Percentiles rank a stretch among this genome's conserved stretches.
These are phyloP conservation scores for Zymoseptoria passerinii DNA, from an alignment of 2,329 filamentous ascomycete species.

Conservation along the genomic window DNA sequence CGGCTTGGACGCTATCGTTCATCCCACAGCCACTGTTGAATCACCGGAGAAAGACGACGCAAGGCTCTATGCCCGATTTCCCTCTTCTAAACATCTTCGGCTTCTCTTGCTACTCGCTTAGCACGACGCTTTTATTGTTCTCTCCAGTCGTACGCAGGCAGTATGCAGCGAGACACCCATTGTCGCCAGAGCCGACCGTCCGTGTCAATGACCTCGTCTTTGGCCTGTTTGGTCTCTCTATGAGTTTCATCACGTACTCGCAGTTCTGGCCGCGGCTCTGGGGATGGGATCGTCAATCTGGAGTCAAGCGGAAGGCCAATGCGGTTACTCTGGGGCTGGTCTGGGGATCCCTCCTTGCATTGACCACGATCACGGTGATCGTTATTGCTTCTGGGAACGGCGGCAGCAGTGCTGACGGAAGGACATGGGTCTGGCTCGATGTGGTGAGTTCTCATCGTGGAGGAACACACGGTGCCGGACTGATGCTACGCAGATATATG, in stretches of 20 bases:
- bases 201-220: constrained; percentile 86
- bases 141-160: constrained; percentile 68
- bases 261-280: constrained; percentile 68
- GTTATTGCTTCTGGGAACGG: constrained; percentile 40
- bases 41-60: constrained; percentile 64
- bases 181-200: constrained; percentile 70
- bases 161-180: constrained; percentile 71
- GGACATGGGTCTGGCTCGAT: constrained; percentile 56
- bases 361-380: constrained; percentile 41
- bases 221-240: constrained; percentile 67
- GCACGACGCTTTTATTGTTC: constrained; percentile 67
- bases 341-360: constrained; percentile 56
- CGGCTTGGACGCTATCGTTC: constrained; percentile 68
- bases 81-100: constrained; percentile 66
- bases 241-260: constrained; percentile 64
- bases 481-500: constrained; percentile 44
- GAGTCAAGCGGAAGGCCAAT: constrained; percentile 46
- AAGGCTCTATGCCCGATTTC: constrained; percentile 81
- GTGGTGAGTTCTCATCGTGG: constrained; percentile 39
- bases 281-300: constrained; percentile 56
- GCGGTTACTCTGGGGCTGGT: constrained; percentile 60
- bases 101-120: constrained; percentile 64
- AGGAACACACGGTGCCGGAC: constrained; percentile 31
- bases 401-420: constrained; percentile 32
- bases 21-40: constrained; percentile 87